A percentile compares a stretch with the other conserved stretches of the same genome.
These are phyloP conservation scores for Pezicula neosporulosa DNA, from an alignment of 2,329 filamentous ascomycete species.

Conservation along the genomic window DNA sequence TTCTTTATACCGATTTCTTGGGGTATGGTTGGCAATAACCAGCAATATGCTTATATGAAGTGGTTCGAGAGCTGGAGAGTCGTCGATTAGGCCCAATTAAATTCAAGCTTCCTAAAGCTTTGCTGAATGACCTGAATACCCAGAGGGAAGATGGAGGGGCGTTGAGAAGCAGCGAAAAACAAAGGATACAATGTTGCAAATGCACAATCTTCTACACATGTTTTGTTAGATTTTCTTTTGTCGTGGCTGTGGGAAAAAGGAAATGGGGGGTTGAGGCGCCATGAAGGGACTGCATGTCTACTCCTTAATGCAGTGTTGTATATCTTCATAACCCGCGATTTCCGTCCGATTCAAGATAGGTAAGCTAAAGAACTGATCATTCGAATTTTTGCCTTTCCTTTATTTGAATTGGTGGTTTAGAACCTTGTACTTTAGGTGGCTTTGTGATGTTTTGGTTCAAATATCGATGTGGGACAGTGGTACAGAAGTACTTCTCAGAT, in stretches of 20 bases:
- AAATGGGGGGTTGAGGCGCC: conserved; percentile 9
- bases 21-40: conserved; percentile 85
- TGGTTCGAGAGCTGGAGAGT: conserved; percentile 82
- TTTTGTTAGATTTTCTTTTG: conserved; percentile 13
- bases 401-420: too few species aligned
- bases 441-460: too few species aligned
- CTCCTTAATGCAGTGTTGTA: too few species aligned
- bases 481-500: too few species aligned
- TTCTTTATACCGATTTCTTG: conserved; percentile 93
- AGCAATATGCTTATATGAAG: conserved; percentile 86
- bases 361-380: too few species aligned
- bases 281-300: background rate
- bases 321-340: too few species aligned
- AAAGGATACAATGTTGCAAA: background rate
- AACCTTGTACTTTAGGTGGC: too few species aligned
- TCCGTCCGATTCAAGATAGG: too few species aligned
- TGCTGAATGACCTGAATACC: background rate
- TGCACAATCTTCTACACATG: conserved; percentile 5
- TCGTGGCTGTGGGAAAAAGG: conserved; percentile 10
- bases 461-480: too few species aligned
- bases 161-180: background rate
- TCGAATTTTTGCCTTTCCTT: too few species aligned
- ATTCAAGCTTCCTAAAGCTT: too few species aligned
- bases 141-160: background rate
- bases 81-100: conserved; percentile 20